phyloP scores from a whole-genome alignment of 116 monocot species.

The Zostera marina region DNA sequence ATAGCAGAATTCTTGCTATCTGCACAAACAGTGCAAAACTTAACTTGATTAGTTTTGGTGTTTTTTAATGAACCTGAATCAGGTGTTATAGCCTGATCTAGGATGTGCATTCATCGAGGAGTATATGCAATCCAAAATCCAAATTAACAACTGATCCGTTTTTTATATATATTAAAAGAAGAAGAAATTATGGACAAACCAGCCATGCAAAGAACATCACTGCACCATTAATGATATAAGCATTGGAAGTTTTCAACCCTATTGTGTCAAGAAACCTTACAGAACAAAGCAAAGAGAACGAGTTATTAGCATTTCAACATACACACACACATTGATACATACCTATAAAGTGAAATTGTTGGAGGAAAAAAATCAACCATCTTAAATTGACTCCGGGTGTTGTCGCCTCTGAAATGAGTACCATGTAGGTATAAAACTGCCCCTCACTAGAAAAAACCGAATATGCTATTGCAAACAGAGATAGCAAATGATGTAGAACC shows the following conservation, averaged over 20 bases:
- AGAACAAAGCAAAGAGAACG: not conserved
- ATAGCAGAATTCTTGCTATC: constrained; percentile 17
- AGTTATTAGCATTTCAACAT: not conserved
- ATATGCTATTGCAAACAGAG: constrained; percentile 50
- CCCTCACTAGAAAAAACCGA: constrained; percentile 61
- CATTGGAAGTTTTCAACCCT: constrained; percentile 56
- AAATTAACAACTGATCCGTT: too few relatives aligned
- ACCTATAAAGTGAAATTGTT: not conserved
- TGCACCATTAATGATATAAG: constrained; percentile 56
- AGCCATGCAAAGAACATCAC: constrained; percentile 51
- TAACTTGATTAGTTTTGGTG: not conserved
- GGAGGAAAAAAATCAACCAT: constrained; percentile 26
- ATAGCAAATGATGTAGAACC: constrained; percentile 72
- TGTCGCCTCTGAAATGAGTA: constrained; percentile 70
- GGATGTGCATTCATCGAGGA: too few relatives aligned
- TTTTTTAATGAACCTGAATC: not conserved
- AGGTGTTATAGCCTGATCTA: too few relatives aligned
- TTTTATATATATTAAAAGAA: not conserved
- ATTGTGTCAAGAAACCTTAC: constrained; percentile 75
- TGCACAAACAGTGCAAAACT: constrained; percentile 2
- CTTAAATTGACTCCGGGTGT: constrained; percentile 52
- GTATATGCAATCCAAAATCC: too few relatives aligned
- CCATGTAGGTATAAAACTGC: constrained; percentile 62
- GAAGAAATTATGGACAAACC: constrained; percentile 20
- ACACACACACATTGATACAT: too few relatives aligned